A percentile compares a stretch with the other conserved stretches of the same genome.
Evolutionary conservation across 1,139 yeast species (phyloP).

Genomic region (Zygoascus hellenicus): DNA sequence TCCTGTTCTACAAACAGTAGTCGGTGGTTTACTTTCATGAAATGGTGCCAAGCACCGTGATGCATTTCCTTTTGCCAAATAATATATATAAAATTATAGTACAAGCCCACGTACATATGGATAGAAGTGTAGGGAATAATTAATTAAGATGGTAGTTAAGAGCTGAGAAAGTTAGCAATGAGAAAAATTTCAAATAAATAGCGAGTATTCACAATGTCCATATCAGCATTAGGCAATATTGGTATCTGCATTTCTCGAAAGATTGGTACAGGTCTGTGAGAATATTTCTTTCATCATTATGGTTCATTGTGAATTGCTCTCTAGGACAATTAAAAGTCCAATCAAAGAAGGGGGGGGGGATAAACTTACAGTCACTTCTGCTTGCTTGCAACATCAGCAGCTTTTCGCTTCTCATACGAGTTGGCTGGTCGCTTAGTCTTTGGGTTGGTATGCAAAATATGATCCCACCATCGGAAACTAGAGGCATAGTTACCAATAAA

Average conservation of each 20-base stretch:
- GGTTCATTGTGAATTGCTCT: not conserved
- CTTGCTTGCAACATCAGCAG: conserved; percentile 4
- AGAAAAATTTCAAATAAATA: not conserved
- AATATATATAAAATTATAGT: too few relatives aligned
- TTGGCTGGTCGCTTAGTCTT: conserved; percentile 22
- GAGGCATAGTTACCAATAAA: conserved; percentile 91
- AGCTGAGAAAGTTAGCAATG: not conserved
- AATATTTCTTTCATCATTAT: conserved; percentile 19
- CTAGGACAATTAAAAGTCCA: too few relatives aligned
- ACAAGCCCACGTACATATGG: not conserved
- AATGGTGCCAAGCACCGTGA: too few relatives aligned
- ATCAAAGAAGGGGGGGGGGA: not conserved
- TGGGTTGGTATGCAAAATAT: conserved; percentile 53
- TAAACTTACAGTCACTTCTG: not conserved
- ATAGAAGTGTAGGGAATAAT: not conserved
- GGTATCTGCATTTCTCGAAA: conserved; percentile 18
- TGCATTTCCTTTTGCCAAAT: too few relatives aligned
- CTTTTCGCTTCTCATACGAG: not conserved
- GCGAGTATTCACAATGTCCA: not conserved
- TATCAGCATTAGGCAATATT: conserved; percentile 14
- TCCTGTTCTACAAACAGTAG: too few relatives aligned
- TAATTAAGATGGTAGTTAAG: not conserved
- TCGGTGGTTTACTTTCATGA: too few relatives aligned
- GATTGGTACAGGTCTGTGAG: conserved; percentile 26
- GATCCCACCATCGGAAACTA: conserved; percentile 94